phyloP scores from a whole-genome alignment of 2,329 filamentous ascomycete genomes.

The Hirsutella minnesotensis region DNA sequence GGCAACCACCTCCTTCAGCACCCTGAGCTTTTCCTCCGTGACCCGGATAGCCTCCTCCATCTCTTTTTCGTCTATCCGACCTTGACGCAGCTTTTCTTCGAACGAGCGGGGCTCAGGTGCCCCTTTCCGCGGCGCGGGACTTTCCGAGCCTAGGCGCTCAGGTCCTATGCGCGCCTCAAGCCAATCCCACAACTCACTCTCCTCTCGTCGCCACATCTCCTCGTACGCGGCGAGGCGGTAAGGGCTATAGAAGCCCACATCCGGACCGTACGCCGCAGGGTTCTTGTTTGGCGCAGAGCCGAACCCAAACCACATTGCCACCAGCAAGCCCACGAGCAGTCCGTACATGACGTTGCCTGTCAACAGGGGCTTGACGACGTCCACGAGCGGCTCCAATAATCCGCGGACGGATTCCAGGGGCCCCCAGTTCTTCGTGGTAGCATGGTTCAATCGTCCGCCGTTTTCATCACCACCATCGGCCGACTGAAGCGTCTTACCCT shows the following conservation, averaged over 20 bases:
- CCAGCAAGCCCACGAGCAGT: conserved; percentile 59
- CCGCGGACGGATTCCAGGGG: conserved; percentile 65
- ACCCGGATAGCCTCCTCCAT: conserved; percentile 71
- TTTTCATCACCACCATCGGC: conserved; percentile 27
- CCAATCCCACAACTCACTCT: conserved; percentile 88
- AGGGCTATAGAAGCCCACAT: conserved; percentile 26
- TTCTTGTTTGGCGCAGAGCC: conserved; percentile 31
- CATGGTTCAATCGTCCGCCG: conserved; percentile 28
- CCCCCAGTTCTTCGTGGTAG: conserved; percentile 53
- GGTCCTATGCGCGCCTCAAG: conserved; percentile 75
- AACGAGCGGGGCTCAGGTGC: conserved; percentile 42
- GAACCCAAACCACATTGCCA: conserved; percentile 63
- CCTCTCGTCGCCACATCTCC: conserved; percentile 81
- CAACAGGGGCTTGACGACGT: conserved; percentile 59
- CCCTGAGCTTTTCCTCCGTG: conserved; percentile 72
- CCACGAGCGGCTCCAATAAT: conserved; percentile 56
- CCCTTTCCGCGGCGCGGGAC: conserved; percentile 26
- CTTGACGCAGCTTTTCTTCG: conserved; percentile 46
- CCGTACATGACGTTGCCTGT: conserved; percentile 68
- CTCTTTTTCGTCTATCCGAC: conserved; percentile 58
- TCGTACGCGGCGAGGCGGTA: conserved; percentile 77
- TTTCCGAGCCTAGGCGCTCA: conserved; percentile 39
- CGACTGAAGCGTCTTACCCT: conserved; percentile 33
- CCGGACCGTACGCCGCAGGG: conserved; percentile 22
- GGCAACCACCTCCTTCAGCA: conserved; percentile 60